Conservation (phyloP, 495 filamentous ascomycete genomes). For the Daldinia vernicosa region DNA sequence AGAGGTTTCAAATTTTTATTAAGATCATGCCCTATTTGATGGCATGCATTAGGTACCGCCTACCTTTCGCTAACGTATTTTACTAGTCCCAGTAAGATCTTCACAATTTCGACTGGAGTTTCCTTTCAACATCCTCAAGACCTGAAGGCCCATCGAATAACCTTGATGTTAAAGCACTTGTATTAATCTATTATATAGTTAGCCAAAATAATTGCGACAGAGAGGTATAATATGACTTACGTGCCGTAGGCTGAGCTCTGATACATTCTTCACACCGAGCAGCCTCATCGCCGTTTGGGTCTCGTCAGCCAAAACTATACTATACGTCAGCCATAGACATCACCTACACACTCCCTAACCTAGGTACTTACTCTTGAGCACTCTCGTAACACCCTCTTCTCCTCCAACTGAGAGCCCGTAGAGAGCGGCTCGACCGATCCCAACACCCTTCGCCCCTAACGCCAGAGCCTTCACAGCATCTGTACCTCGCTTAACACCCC, state of each 20-base stretch:
- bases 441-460: constrained; percentile 79
- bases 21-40: not conserved
- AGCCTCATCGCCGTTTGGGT: constrained; percentile 40
- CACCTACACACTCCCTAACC: constrained; percentile 57
- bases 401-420: constrained; percentile 80
- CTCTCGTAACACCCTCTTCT: constrained; percentile 74
- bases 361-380: constrained; percentile 74
- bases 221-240: constrained; percentile 10
- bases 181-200: constrained; percentile 27
- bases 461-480: constrained; percentile 83
- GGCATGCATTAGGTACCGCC: too few relatives aligned
- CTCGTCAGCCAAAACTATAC: constrained; percentile 35
- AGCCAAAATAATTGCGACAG: not conserved
- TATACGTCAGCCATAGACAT: constrained; percentile 10
- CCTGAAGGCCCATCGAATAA: constrained; percentile 33
- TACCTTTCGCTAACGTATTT: not conserved
- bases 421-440: constrained; percentile 75
- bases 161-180: constrained; percentile 15
- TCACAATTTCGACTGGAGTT: constrained; percentile 33
- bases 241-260: constrained; percentile 31
- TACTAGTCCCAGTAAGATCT: not conserved
- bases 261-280: constrained; percentile 34
- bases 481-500: constrained; percentile 78
- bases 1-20: not conserved
- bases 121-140: constrained; percentile 25